Evolutionary conservation across 2,329 filamentous ascomycete species (phyloP), one percentile per base, ranked within the genome.

Genomic region (Ilyonectria robusta): DNA sequence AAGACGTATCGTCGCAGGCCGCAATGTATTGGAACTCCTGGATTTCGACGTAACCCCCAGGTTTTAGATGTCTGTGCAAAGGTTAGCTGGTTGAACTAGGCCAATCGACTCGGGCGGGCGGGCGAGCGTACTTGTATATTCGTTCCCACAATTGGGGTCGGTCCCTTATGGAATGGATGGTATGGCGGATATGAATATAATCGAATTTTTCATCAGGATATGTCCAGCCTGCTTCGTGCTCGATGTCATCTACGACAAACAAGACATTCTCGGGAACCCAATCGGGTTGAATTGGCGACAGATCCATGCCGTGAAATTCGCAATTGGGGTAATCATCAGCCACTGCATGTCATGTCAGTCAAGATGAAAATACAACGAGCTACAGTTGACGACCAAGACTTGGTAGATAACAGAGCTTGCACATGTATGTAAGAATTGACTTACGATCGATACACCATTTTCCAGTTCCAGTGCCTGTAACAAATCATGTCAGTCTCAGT

Each of bases 241-340:
- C 85, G 58, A 87, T 84, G 70, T 87, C 85, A 72, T 86, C 85
- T 44, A 87, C 83, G 26, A 84, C 81, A 68, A 87, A 87, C 26
- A 82, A 79, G n/a, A 85, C 83, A 61, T 87, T 87, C 58, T 83
- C 80, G 2, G 85, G 85, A 0, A 87, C 84, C 74, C 83, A 85
- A 54, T 83, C 83, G 0, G 85, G 85, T 57, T 87, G 85, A 46
- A 87, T 87, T 1, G 85, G 85, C 1, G 85, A 87, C 2, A 87
- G 76, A 67, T 87, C 85, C 75, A 86, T 81, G 66, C 85, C 85
- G 46, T 83, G 82, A 50, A 87, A 83, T 33, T 75, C 76, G 0
- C 83, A 76, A 1, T 81, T 78, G 5, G 83, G 83, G 62, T 84
- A 87, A 35, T 76, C 76, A 60, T 87, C 85, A 60, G 82, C 85